Evolutionary conservation across 257 asterid genomes (phyloP).

Genomic region (Cordia subcordata): DNA sequence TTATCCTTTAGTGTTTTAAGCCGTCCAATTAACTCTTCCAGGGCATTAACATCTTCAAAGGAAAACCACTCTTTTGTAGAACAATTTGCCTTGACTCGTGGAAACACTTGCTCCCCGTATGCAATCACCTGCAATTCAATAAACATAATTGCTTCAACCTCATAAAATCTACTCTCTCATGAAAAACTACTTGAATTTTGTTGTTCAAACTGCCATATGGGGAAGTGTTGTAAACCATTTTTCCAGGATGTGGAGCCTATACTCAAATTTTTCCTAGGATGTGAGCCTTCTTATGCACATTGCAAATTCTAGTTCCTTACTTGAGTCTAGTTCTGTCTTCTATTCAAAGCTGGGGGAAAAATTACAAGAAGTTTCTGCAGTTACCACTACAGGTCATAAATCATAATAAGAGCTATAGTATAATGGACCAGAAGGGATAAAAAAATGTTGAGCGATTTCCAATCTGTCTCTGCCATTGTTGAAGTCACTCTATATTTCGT

Average conservation of each 20-base stretch:
- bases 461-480: too few relatives aligned
- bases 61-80: conserved; percentile 74
- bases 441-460: too few relatives aligned
- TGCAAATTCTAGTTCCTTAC: too few relatives aligned
- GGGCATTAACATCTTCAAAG: conserved; percentile 50
- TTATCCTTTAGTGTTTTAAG: conserved; percentile 74
- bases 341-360: too few relatives aligned
- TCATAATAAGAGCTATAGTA: neutral
- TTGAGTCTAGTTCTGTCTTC: too few relatives aligned
- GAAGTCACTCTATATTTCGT: too few relatives aligned
- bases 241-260: too few relatives aligned
- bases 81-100: conserved; percentile 74
- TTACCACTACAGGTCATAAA: neutral
- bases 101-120: conserved; percentile 78
- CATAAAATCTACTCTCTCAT: neutral
- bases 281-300: too few relatives aligned
- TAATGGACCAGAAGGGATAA: too few relatives aligned
- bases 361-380: neutral
- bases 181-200: neutral
- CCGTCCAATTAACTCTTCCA: conserved; percentile 68
- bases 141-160: neutral
- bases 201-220: neutral
- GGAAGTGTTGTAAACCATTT: too few relatives aligned
- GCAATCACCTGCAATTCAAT: conserved; percentile 56
- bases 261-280: too few relatives aligned